Evolutionary conservation across 2,329 filamentous ascomycete genomes (phyloP).

Genomic region (Elsinoe australis): DNA sequence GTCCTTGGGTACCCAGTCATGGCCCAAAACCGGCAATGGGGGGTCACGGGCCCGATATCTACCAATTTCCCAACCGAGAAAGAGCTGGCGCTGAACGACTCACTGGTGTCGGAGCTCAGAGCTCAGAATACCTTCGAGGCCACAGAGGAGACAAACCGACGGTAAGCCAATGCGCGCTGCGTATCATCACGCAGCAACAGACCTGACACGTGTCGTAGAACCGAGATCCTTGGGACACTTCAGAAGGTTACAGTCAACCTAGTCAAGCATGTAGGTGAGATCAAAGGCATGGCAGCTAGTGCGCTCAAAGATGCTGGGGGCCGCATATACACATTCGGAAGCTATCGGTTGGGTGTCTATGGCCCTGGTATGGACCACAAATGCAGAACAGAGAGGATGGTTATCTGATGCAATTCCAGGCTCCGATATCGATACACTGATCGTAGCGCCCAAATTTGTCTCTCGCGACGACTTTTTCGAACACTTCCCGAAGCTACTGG

Average conservation of each 20-base stretch:
- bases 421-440: slow-evolving; percentile 94
- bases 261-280: slow-evolving; percentile 68
- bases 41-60: slow-evolving; percentile 80
- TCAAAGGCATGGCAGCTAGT: slow-evolving; percentile 65
- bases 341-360: slow-evolving; percentile 88
- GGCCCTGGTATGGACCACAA: slow-evolving; percentile 54
- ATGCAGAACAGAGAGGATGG: background rate
- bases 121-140: slow-evolving; percentile 87
- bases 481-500: slow-evolving; percentile 71
- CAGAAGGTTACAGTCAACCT: slow-evolving; percentile 79
- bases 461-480: slow-evolving; percentile 86
- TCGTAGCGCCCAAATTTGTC: slow-evolving; percentile 86
- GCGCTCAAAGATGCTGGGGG: slow-evolving; percentile 78
- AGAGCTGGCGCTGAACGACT: slow-evolving; percentile 69
- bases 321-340: slow-evolving; percentile 93
- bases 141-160: slow-evolving; percentile 71
- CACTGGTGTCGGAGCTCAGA: slow-evolving; percentile 76
- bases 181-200: background rate
- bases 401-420: slow-evolving; percentile 40
- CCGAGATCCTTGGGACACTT: slow-evolving; percentile 65
- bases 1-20: slow-evolving; percentile 2
- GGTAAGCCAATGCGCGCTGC: slow-evolving; percentile 50
- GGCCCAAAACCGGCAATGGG: slow-evolving; percentile 45
- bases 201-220: slow-evolving; percentile 40
- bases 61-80: slow-evolving; percentile 63